These are phyloP conservation scores for Naganishia cerealis DNA, from an alignment of 1,284 basidiomycete genomes.

Conservation along the genomic window DNA sequence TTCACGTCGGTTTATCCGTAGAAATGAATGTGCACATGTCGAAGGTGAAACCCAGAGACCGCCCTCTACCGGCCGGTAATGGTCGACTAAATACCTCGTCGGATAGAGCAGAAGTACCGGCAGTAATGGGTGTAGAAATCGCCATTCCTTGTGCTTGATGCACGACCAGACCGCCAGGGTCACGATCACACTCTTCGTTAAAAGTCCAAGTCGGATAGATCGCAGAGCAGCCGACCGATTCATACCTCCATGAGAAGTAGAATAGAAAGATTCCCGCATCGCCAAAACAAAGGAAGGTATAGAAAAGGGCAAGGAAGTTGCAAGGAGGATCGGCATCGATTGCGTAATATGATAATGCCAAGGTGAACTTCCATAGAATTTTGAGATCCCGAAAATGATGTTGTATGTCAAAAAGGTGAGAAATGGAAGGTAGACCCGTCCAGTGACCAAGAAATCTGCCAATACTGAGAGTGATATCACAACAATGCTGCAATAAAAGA, in stretches of 20 bases:
- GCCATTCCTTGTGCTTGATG: slow-evolving; percentile 90
- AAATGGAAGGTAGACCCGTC: slow-evolving; percentile 45
- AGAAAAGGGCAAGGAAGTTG: slow-evolving; percentile 70
- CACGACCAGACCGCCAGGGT: slow-evolving; percentile 73
- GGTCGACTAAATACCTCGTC: slow-evolving; percentile 67
- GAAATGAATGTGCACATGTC: slow-evolving; percentile 21
- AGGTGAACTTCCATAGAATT: slow-evolving; percentile 87
- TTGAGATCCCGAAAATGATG: slow-evolving; percentile 78
- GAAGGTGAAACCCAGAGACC: slow-evolving; percentile 36
- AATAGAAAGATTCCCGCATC: slow-evolving; percentile 9
- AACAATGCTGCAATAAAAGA: slow-evolving; percentile 35
- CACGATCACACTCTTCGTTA: slow-evolving; percentile 64
- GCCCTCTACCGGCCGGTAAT: slow-evolving; percentile 42
- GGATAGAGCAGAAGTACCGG: slow-evolving; percentile 82
- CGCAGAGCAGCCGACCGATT: slow-evolving; percentile 39
- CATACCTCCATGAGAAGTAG: neutral
- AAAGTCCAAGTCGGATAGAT: slow-evolving; percentile 46
- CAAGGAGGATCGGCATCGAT: slow-evolving; percentile 77
- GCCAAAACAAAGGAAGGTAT: slow-evolving; percentile 58
- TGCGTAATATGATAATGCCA: slow-evolving; percentile 89
- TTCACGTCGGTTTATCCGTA: slow-evolving; percentile 35
- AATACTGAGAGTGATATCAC: slow-evolving; percentile 43
- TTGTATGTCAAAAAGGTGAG: slow-evolving; percentile 76
- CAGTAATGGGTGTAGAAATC: slow-evolving; percentile 89
- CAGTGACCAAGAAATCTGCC: slow-evolving; percentile 48